These are phyloP conservation scores for Podospora tetraspora DNA, from an alignment of 495 filamentous ascomycete species.

Conservation along the genomic window DNA sequence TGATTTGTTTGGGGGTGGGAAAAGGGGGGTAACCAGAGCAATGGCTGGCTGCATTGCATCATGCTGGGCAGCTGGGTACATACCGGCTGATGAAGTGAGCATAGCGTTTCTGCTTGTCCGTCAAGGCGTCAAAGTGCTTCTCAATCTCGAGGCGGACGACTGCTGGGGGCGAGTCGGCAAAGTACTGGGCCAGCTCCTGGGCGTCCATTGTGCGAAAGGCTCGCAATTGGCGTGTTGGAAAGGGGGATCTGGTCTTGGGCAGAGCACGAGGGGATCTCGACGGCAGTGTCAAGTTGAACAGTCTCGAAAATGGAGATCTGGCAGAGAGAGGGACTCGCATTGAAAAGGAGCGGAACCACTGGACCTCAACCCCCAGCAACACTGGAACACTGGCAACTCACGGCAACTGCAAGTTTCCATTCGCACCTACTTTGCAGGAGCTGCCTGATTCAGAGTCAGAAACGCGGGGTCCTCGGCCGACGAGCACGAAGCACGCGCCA, in stretches of 20 bases:
- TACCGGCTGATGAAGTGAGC: slow-evolving; percentile 89
- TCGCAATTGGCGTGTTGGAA: slow-evolving; percentile 4
- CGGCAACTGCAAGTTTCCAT: background rate
- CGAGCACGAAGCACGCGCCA: slow-evolving; percentile 7
- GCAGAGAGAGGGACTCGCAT: slow-evolving; percentile 3
- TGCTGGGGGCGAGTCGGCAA: slow-evolving; percentile 83
- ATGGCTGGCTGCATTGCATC: background rate
- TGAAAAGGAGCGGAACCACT: background rate
- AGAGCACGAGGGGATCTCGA: background rate
- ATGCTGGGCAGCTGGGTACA: background rate
- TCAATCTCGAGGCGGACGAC: slow-evolving; percentile 82
- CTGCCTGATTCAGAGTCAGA: background rate
- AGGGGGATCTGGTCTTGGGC: background rate
- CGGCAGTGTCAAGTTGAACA: background rate
- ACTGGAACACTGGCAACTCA: background rate
- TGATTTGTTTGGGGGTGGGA: background rate
- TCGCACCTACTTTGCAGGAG: background rate
- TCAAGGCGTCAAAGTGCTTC: slow-evolving; percentile 80
- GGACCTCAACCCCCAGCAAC: background rate
- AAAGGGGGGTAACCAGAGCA: background rate
- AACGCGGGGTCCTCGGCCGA: background rate
- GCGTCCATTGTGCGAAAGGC: slow-evolving; percentile 38
- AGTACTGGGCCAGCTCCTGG: slow-evolving; percentile 61
- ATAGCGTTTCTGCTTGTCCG: slow-evolving; percentile 75
- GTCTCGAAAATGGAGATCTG: background rate